Base-by-base conservation (phyloP, 148 eudicot species). In the Silene latifolia region DNA sequence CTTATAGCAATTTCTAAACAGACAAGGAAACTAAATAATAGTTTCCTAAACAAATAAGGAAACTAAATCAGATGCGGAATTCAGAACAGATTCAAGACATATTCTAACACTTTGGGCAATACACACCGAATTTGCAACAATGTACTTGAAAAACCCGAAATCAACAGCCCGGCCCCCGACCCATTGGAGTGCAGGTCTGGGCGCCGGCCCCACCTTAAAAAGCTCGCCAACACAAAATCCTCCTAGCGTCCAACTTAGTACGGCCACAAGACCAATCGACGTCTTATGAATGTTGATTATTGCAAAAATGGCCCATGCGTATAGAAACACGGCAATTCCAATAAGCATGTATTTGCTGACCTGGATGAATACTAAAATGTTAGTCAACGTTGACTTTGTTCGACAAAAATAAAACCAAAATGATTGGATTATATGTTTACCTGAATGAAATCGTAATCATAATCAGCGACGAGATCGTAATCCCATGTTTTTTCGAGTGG, bases 181-280 rank as follows among this genome's bases (percentile, higher is more conserved):
- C 66, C 66, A 63, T 5, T 2, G 11, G 35, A 63, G 32, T 10
- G 66, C 66, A 15, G 5, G 35, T 35, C 66, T 21, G 5, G 66
- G 66, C 2, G 32, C 66, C 14, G 66, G 66, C 15, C 66, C 66
- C 15, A 63, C 32, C 66, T 63, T 63, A 35, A 63, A 63, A 4
- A 63, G 66, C 15, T 63, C 66, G 15, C 66, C 66, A 25, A 63
- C 17, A 12, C 66, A 63, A 25, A 63, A 63, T 15, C 66, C 66
- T 63, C 6, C 18, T 0, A 63, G 3, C 6, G 17, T 25, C 10
- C 0, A 63, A 24, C 66, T 63, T 20, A 63, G 24, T 23, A 63
- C 4, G 39, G 66, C 17, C 39, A 63, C 66, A 61, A 63, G 25
- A 25, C 3, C 66, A 13, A 63, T 12, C 13, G 39, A 24, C 39